Percentiles rank a stretch among this genome's conserved stretches.
Conservation (phyloP, 2,329 filamentous ascomycete species). For the Alternaria sp. region DNA sequence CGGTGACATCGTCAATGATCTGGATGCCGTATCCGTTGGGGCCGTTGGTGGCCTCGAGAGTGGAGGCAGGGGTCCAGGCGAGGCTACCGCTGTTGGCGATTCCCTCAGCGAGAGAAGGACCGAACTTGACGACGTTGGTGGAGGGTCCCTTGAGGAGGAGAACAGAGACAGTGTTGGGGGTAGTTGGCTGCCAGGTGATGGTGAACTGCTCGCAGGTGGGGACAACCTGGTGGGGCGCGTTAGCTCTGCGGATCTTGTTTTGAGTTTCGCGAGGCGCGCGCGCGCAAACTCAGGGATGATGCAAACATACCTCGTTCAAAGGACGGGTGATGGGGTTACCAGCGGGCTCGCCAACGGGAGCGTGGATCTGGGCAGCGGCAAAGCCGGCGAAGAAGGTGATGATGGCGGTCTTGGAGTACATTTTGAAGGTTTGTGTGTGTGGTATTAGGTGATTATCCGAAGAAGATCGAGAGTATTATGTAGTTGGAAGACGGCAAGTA, state of each 20-base stretch:
- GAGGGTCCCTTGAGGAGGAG: conserved; percentile 68
- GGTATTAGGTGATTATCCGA: conserved; percentile 43
- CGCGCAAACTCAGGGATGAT: background rate
- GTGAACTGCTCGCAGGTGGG: conserved; percentile 64
- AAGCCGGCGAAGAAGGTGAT: conserved; percentile 63
- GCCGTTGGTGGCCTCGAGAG: conserved; percentile 56
- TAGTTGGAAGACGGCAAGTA: conserved; percentile 22
- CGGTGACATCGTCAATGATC: conserved; percentile 67
- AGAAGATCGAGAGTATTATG: conserved; percentile 27
- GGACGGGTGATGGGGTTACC: conserved; percentile 66
- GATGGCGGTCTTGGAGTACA: conserved; percentile 52
- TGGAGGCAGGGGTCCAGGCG: conserved; percentile 62
- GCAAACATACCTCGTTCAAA: conserved; percentile 55
- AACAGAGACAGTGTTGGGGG: conserved; percentile 63
- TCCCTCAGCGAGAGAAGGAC: conserved; percentile 60
- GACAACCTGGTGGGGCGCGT: conserved; percentile 52
- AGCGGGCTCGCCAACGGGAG: conserved; percentile 41
- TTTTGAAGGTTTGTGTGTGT: conserved; percentile 31
- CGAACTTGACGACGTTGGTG: conserved; percentile 62
- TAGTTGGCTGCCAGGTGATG: conserved; percentile 66
- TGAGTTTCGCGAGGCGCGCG: conserved; percentile 2
- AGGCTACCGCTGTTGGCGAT: conserved; percentile 66
- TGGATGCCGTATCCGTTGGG: conserved; percentile 67
- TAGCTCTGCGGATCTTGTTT: conserved; percentile 14
- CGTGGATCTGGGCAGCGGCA: conserved; percentile 50